Base-by-base conservation (phyloP, 306 rosid species). In the Vigna unguiculata region DNA sequence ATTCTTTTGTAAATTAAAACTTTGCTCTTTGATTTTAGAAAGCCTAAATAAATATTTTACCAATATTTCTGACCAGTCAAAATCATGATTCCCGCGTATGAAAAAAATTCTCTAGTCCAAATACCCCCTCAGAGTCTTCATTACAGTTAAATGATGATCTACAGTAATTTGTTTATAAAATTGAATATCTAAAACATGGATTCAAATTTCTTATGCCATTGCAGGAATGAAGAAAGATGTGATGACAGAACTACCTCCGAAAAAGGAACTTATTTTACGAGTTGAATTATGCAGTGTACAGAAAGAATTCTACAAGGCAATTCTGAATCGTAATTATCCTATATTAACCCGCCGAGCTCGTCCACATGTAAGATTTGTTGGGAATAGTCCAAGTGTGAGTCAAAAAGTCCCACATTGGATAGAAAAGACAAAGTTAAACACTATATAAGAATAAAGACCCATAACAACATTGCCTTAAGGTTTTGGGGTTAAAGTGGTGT, bases 221-320 rank as follows among this genome's bases (percentile, higher is more conserved):
- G 55, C 87, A 95, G 98, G 98, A 84, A 92, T 95, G 84, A 95
- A 95, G 83, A 95, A 92, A 82, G 99, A 95, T 83, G 99, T 95
- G 77, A 89, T 95, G 99, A 95, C 89, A 87, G 99, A 92, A 45
- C 80, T 95, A 30, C 99, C 99, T 77, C 97, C 99, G 30, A 95
- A 95, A 78, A 92, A 89, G 86, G 99, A 95, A 71, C 99, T 95
- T 59, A 95, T 95, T 82, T 72, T 95, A 78, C 93, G 99, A 32
- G 92, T 95, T 58, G 99, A 95, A 62, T 75, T 95, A 83, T 87
- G 97, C 84, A 87, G 86, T 86, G 87, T 89, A 76, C 99, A 95
- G 83, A 95, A 95, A 78, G 99, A 95, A 82, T 95, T 90, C 74
- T 92, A 95, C 81, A 95, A 90, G 88, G 99, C 97, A 62, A 95